Evolutionary conservation across 495 filamentous ascomycete genomes (phyloP), one percentile per base, ranked within the genome.

Genomic region (Lindgomyces ingoldianus): DNA sequence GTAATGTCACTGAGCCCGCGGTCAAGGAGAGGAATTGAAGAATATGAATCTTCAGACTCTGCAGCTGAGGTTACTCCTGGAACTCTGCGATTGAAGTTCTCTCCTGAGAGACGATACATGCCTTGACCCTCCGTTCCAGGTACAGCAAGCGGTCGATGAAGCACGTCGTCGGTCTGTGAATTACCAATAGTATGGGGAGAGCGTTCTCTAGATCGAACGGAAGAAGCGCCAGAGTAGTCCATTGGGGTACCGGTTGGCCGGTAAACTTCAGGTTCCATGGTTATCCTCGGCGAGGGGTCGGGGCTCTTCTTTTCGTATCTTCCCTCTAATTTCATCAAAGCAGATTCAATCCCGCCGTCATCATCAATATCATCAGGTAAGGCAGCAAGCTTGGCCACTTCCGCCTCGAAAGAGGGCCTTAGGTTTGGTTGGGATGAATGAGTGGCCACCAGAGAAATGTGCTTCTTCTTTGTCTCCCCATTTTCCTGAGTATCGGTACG

Each of bases 341-440:
- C 91, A 14, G 93, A 91, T 72, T 97, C 94, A 50, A 97, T 84
- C 19, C 93, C 93, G n/a, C 93, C 93, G 74, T 94, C 91, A 57
- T 90, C 89, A 56, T 87, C 81, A 22, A 75, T 64, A 62, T 93
- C 90, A 72, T 99, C 95, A 0, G 93, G 91, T 22, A 98, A 89
- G 58, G 89, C 85, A 9, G 93, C 91, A 64, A 98, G 86, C 68
- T 90, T 88, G 51, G 91, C 88, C 26, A 96, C 90, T 59, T 95
- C 93, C 10, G 84, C 87, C 75, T 98, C 90, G 60, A 98, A 97
- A 0, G 92, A 96, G 11, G 90, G 89, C 42, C 90, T 82, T 77
- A 94, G 78, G 42, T 91, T 81, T 14, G 86, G 87, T 69, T 91
- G 88, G 2, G 88, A 89, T 1, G 88, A 89, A 69, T 89, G 85